Conservation (phyloP, 2,329 filamentous ascomycete genomes). For the Pseudogymnoascus sp. region DNA sequence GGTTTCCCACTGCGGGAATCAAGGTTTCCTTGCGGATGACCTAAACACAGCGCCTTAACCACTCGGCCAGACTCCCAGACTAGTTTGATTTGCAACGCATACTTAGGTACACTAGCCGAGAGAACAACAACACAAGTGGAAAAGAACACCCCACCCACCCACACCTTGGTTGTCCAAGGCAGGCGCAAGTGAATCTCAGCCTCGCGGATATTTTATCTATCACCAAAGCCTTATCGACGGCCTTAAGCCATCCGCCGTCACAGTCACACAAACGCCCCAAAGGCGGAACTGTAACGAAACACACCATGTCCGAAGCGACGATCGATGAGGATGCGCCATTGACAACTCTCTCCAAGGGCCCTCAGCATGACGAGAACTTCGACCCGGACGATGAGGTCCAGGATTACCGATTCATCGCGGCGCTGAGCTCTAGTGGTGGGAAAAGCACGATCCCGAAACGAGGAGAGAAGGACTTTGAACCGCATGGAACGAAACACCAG, state of each 20-base stretch:
- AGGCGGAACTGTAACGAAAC: not conserved
- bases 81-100: not conserved
- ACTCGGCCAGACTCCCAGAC: conserved; percentile 41
- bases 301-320: conserved; percentile 2
- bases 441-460: conserved; percentile 67
- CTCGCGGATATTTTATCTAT: conserved; percentile 5
- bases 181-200: not conserved
- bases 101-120: not conserved
- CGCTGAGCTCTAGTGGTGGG: conserved; percentile 41
- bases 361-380: conserved; percentile 37
- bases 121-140: not conserved
- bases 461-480: conserved; percentile 96
- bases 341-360: conserved; percentile 14
- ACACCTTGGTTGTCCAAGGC: not conserved
- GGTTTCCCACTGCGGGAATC: conserved; percentile 32
- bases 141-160: not conserved
- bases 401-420: conserved; percentile 69
- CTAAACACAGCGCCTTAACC: conserved; percentile 51
- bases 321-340: conserved; percentile 27
- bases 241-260: not conserved
- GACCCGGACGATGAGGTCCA: conserved; percentile 71
- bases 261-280: not conserved
- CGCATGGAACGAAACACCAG: conserved; percentile 79
- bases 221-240: not conserved
- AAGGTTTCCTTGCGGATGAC: conserved; percentile 23